These are phyloP conservation scores for Kwoniella sp. DNA, from an alignment of 768 basidiomycete species.

Conservation along the genomic window DNA sequence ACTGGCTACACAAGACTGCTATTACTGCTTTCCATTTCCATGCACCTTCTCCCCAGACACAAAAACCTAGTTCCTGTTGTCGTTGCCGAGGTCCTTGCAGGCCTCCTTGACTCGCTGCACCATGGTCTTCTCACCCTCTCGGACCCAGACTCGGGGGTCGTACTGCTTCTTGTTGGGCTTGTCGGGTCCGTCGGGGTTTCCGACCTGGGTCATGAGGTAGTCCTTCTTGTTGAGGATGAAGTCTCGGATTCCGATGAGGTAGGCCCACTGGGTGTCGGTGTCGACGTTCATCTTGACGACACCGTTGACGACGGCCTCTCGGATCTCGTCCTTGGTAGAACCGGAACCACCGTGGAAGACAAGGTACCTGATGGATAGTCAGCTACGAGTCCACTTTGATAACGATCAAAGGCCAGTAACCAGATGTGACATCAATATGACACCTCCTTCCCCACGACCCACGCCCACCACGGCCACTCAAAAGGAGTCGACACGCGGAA, in stretches of 20 bases:
- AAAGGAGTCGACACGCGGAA: constrained; percentile 20
- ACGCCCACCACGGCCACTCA: constrained; percentile 17
- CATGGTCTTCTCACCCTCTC: constrained; percentile 96
- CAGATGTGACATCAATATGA: constrained; percentile 42
- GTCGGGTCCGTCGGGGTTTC: constrained; percentile 92
- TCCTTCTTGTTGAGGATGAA: constrained; percentile 79
- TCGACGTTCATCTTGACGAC: constrained; percentile 99
- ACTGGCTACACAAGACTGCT: too few relatives aligned
- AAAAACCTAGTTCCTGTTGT: constrained; percentile 34
- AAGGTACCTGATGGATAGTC: constrained; percentile 64
- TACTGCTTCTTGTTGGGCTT: constrained; percentile 99
- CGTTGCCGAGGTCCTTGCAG: constrained; percentile 74
- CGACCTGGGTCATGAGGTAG: constrained; percentile 85
- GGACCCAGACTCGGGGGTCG: constrained; percentile 97
- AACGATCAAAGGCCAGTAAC: not conserved
- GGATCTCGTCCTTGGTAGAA: constrained; percentile 92
- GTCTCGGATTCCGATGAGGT: constrained; percentile 82
- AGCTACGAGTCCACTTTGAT: too few relatives aligned
- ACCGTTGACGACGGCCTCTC: constrained; percentile 80
- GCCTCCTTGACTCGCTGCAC: constrained; percentile 81
- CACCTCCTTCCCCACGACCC: constrained; percentile 45
- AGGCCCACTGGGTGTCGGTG: constrained; percentile 66
- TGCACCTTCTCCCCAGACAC: too few relatives aligned
- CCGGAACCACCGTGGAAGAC: constrained; percentile 99
- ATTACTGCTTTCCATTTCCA: too few relatives aligned